phyloP scores from a whole-genome alignment of 1,284 basidiomycete genomes.

The Ganoderma sinense region DNA sequence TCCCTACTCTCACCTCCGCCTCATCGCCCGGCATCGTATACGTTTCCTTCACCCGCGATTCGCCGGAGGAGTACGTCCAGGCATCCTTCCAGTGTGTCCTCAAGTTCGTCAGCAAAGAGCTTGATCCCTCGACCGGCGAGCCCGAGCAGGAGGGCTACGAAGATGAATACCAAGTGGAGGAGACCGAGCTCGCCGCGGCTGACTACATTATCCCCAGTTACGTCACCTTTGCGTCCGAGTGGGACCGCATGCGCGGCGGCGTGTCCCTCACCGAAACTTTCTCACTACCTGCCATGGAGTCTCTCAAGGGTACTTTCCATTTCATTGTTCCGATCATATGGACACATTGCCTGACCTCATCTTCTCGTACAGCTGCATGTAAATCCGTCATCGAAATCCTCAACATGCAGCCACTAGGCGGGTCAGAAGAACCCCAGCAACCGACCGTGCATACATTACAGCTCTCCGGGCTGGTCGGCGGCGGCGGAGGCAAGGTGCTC shows the following conservation, averaged over 20 bases:
- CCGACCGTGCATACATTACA: slow-evolving; percentile 94
- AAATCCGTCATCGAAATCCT: slow-evolving; percentile 94
- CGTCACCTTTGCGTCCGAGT: slow-evolving; percentile 91
- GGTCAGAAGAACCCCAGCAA: slow-evolving; percentile 83
- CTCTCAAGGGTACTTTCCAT: slow-evolving; percentile 80
- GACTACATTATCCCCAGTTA: slow-evolving; percentile 96
- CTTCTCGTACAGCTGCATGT: slow-evolving; percentile 74
- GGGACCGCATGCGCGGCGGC: slow-evolving; percentile 88
- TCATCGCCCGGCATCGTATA: slow-evolving; percentile 88
- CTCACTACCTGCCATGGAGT: slow-evolving; percentile 91
- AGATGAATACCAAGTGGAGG: slow-evolving; percentile 98
- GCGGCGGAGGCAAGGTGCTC: slow-evolving; percentile 93
- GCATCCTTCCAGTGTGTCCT: slow-evolving; percentile 94
- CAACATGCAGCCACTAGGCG: slow-evolving; percentile 96
- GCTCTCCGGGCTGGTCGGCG: slow-evolving; percentile 87
- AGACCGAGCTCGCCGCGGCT: slow-evolving; percentile 91
- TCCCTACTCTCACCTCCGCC: slow-evolving; percentile 72
- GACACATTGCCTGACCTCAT: neutral
- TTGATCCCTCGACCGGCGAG: slow-evolving; percentile 95
- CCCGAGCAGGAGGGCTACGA: slow-evolving; percentile 99
- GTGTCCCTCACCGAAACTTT: slow-evolving; percentile 93
- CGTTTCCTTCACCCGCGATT: slow-evolving; percentile 91
- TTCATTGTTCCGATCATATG: neutral
- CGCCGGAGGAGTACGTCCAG: slow-evolving; percentile 79
- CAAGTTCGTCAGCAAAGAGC: slow-evolving; percentile 97